Base-by-base conservation (phyloP, 495 filamentous ascomycete species). In the Geoglossum glabrum region DNA sequence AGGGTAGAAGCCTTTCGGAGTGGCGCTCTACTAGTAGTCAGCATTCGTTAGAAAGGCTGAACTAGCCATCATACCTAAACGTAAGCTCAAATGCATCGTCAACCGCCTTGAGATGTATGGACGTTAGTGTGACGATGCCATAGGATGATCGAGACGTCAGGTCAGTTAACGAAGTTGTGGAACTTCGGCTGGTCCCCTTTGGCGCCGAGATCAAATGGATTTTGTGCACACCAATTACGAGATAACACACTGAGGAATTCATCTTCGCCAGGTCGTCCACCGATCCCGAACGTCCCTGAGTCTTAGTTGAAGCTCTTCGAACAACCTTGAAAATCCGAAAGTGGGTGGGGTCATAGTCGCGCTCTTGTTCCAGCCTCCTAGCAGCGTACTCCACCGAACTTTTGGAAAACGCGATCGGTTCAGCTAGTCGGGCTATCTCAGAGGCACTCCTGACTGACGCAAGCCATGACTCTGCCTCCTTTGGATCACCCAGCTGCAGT, bases 11-110 rank as follows among this genome's bases (percentile, higher is more conserved):
- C 66, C 36, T 74, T 71, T 50, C 79, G 76, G 43, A 87, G 73
- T 21, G 90, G 90, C 28, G 79, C 67, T 31, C 83, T 85, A 54
- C 5, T 58, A 25, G n/a, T 19, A 45, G 47, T 25, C 19, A 40
- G 17, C 33, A 26, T n/a, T 13, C 15, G 28, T 17, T 21, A 30
- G 26, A 23, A 57, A 51, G 33, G 4, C 10, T 26, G 19, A 40
- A 13, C 55, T 15, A 51, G 33, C 57, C 33, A 60, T 34, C 45
- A 40, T 73, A 85, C 76, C 87, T 80, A 65, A 95, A 96, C 3
- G 80, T 79, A 19, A 96, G 73, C 60, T 87, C 84, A 66, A 98
- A 87, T 21, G 84, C 80, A 70, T 98, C 89, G 64, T 95, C 88
- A 38, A 74, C 74, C 59, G 79, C 75, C 51, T 82, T 79, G 64